phyloP scores from a whole-genome alignment of 352 stramenopile species.

The Phytophthora meadii region DNA sequence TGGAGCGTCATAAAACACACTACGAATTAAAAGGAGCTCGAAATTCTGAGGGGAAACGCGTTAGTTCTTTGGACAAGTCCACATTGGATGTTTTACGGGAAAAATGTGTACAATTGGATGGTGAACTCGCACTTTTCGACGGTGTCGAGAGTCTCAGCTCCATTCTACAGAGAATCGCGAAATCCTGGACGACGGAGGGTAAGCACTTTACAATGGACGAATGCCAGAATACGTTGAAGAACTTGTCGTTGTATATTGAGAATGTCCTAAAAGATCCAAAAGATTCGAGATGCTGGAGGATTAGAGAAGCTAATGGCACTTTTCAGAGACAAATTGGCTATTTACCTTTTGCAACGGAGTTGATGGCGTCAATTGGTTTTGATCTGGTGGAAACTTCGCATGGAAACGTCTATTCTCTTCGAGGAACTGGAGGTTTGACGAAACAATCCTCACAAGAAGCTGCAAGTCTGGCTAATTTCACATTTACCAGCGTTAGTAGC shows the following conservation, averaged over 20 bases:
- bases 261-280: constrained; percentile 79
- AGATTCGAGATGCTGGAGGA: constrained; percentile 71
- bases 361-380: constrained; percentile 75
- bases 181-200: constrained; percentile 32
- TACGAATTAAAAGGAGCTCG: constrained; percentile 62
- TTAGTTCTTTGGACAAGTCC: constrained; percentile 49
- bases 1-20: constrained; percentile 59
- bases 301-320: constrained; percentile 61
- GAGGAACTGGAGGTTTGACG: constrained; percentile 35
- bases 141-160: constrained; percentile 70
- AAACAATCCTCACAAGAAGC: constrained; percentile 1
- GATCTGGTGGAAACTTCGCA: constrained; percentile 48
- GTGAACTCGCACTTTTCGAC: constrained; percentile 62
- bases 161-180: constrained; percentile 57
- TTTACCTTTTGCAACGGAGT: constrained; percentile 47
- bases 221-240: constrained; percentile 43
- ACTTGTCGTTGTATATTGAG: constrained; percentile 55
- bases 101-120: constrained; percentile 61
- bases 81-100: constrained; percentile 53
- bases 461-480: constrained; percentile 64
- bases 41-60: constrained; percentile 47
- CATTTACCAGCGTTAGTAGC: constrained; percentile 63
- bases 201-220: constrained; percentile 51
- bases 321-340: constrained; percentile 75
- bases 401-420: constrained; percentile 56